Conservation (phyloP, 495 filamentous ascomycete genomes). For the Podospora pseudocomata region DNA sequence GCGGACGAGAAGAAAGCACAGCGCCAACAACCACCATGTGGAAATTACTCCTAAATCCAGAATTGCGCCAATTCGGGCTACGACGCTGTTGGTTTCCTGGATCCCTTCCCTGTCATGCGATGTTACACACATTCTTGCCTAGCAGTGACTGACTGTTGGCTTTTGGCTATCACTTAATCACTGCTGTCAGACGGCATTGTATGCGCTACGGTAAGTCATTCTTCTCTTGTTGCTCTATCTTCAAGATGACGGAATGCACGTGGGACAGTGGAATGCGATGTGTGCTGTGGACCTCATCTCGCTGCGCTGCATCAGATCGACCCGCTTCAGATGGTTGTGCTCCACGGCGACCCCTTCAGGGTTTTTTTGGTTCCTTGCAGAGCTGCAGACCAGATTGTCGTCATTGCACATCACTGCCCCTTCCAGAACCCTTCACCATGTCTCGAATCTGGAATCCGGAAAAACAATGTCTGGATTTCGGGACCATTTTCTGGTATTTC, state of each 20-base stretch:
- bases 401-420: background rate
- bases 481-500: background rate
- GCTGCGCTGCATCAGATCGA: background rate
- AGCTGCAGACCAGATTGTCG: background rate
- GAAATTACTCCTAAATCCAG: constrained; percentile 4
- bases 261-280: constrained; percentile 3
- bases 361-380: background rate
- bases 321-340: background rate
- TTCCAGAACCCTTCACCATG: background rate
- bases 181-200: constrained; percentile 6
- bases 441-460: background rate
- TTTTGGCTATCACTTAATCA: background rate
- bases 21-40: background rate
- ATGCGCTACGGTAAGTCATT: background rate
- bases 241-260: background rate
- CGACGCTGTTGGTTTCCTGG: constrained; percentile 6
- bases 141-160: background rate
- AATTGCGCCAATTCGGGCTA: constrained; percentile 5
- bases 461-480: background rate
- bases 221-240: background rate
- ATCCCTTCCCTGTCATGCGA: background rate
- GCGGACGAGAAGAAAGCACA: background rate
- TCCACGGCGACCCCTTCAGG: background rate
- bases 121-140: background rate
- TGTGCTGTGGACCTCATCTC: constrained; percentile 5